Percentiles rank a stretch among this genome's conserved stretches.
These are phyloP conservation scores for Heliamphora pulchella DNA, from an alignment of 179 eudicot species.

Conservation along the genomic window DNA sequence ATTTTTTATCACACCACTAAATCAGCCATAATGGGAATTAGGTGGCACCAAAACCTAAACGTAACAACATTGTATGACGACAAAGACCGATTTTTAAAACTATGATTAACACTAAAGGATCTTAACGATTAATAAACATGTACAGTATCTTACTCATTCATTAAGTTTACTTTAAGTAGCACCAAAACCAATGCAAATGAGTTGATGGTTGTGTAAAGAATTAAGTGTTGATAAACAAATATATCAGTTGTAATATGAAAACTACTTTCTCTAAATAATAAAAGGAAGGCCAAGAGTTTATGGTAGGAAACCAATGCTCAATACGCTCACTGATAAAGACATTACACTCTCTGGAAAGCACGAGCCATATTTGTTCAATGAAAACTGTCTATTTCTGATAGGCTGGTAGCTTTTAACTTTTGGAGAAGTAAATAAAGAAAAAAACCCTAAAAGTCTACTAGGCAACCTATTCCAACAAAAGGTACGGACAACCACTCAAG, in stretches of 20 bases:
- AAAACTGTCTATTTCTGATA: too few relatives aligned
- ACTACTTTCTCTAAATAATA: neutral
- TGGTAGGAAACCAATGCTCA: neutral
- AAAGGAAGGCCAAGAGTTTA: neutral
- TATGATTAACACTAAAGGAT: too few relatives aligned
- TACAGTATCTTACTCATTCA: neutral
- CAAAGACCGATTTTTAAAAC: too few relatives aligned
- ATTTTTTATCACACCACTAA: too few relatives aligned
- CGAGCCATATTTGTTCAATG: too few relatives aligned
- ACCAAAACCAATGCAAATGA: neutral
- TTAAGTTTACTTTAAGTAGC: neutral
- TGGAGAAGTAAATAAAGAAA: conserved; percentile 1
- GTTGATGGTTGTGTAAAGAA: neutral
- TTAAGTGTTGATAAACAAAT: neutral
- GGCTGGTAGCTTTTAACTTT: too few relatives aligned
- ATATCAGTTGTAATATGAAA: neutral
- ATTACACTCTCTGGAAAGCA: too few relatives aligned
- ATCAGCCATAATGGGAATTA: too few relatives aligned
- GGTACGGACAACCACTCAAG: neutral
- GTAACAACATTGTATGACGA: too few relatives aligned
- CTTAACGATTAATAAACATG: neutral
- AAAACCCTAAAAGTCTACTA: neutral
- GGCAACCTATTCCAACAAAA: neutral
- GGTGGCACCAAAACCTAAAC: too few relatives aligned
- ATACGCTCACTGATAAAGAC: too few relatives aligned